Percentiles rank a stretch among this genome's conserved stretches.
Evolutionary conservation across 768 basidiomycete species (phyloP).

Genomic region (Asterophora lycoperdoides): DNA sequence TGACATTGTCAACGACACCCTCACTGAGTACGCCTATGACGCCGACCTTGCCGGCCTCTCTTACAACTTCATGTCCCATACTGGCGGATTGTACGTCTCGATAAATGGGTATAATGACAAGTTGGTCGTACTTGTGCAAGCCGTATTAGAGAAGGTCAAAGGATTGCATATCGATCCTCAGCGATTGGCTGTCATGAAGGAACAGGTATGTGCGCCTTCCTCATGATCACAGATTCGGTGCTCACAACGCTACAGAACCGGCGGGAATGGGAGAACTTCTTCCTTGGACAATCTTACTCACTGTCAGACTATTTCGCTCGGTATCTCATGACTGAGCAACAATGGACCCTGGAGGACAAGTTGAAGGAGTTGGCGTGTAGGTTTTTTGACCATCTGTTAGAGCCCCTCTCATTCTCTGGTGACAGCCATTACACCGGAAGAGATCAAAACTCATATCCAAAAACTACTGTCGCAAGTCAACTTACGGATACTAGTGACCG

Average conservation of each 20-base stretch:
- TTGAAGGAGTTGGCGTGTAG: conserved; percentile 69
- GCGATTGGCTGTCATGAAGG: conserved; percentile 76
- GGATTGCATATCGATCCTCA: conserved; percentile 60
- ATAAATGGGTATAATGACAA: conserved; percentile 93
- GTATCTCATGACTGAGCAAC: conserved; percentile 64
- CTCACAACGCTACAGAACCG: conserved; percentile 45
- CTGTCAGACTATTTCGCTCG: conserved; percentile 74
- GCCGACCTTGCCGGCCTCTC: conserved; percentile 87
- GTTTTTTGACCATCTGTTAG: conserved; percentile 24
- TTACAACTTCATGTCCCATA: conserved; percentile 61
- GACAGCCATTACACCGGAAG: conserved; percentile 66
- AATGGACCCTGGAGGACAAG: conserved; percentile 77
- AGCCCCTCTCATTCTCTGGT: not conserved
- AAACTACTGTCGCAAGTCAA: conserved; percentile 61
- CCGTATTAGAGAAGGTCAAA: conserved; percentile 68
- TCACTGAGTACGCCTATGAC: conserved; percentile 89
- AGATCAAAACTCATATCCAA: conserved; percentile 59
- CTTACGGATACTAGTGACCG: conserved; percentile 70
- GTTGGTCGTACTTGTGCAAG: conserved; percentile 63
- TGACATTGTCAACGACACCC: conserved; percentile 82
- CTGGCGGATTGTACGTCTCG: conserved; percentile 62
- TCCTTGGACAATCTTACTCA: conserved; percentile 76
- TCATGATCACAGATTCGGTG: not conserved
- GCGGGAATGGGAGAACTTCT: conserved; percentile 83
- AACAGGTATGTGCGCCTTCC: conserved; percentile 52